A percentile compares a stretch with the other conserved stretches of the same genome.
phyloP scores from a whole-genome alignment of 164 flowering plant genomes.

The Amborella trichopoda region DNA sequence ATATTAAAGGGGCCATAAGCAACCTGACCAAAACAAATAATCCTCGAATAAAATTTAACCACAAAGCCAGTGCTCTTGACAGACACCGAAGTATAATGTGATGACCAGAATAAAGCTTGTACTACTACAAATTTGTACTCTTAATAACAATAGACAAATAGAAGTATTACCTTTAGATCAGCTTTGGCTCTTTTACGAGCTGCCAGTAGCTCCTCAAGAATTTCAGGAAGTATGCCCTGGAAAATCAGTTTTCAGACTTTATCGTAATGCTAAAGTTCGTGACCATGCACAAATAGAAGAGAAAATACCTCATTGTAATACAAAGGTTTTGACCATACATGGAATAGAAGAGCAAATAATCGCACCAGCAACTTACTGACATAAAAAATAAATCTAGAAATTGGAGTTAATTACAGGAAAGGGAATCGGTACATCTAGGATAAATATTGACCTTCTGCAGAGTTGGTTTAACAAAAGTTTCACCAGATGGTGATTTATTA shows the following conservation, averaged over 20 bases:
- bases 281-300: neutral
- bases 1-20: too few species aligned
- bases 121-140: too few species aligned
- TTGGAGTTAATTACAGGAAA: too few species aligned
- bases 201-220: constrained; percentile 80
- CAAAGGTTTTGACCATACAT: neutral
- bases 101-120: too few species aligned
- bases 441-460: constrained; percentile 60
- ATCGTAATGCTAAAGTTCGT: too few species aligned
- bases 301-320: neutral
- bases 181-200: constrained; percentile 98
- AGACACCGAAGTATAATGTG: too few species aligned
- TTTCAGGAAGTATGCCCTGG: constrained; percentile 99
- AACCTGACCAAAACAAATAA: too few species aligned
- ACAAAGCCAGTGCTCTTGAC: neutral
- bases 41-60: constrained; percentile 3
- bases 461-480: constrained; percentile 77
- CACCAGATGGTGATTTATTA: constrained; percentile 95
- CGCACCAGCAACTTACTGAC: neutral
- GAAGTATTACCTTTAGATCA: constrained; percentile 66
- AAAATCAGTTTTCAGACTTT: too few species aligned
- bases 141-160: neutral
- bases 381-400: too few species aligned
- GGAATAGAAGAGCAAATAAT: neutral
- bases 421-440: constrained; percentile 1